A percentile compares a stretch with the other conserved stretches of the same genome.
Conservation (phyloP, 139 green algal species). For the Dunaliella sp. region DNA sequence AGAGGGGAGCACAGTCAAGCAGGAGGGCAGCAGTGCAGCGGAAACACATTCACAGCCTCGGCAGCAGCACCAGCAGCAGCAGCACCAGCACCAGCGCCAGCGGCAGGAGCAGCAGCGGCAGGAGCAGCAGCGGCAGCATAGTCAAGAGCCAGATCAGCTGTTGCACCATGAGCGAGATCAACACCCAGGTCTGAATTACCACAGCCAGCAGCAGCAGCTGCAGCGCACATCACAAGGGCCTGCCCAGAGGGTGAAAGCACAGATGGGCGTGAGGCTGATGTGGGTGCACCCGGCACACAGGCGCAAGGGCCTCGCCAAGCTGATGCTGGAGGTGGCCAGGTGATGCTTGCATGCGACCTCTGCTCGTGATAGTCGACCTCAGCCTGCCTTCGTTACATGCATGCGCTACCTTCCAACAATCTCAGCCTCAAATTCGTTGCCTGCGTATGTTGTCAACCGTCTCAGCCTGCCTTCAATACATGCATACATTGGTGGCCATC, state of each 20-base stretch:
- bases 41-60: neutral
- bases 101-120: neutral
- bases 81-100: neutral
- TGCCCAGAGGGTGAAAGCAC: neutral
- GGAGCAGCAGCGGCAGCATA: too few species aligned
- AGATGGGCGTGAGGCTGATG: slow-evolving; percentile 14
- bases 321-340: slow-evolving; percentile 23
- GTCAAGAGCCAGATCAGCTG: too few species aligned
- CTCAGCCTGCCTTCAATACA: too few species aligned
- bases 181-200: too few species aligned
- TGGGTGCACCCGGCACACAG: slow-evolving; percentile 22
- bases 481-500: neutral
- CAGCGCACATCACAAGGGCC: neutral
- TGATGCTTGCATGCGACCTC: neutral
- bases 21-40: neutral
- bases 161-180: too few species aligned
- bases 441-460: neutral
- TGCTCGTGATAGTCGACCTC: neutral
- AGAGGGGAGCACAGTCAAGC: neutral
- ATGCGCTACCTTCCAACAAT: too few species aligned
- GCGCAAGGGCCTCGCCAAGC: slow-evolving; percentile 10
- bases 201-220: neutral
- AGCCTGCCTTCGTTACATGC: too few species aligned
- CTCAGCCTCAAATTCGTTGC: neutral
- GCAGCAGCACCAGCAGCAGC: neutral